Percentiles rank a stretch among this genome's conserved stretches.
Conservation (phyloP, 202 grass and related monocot genomes). For the Musa balbisiana region DNA sequence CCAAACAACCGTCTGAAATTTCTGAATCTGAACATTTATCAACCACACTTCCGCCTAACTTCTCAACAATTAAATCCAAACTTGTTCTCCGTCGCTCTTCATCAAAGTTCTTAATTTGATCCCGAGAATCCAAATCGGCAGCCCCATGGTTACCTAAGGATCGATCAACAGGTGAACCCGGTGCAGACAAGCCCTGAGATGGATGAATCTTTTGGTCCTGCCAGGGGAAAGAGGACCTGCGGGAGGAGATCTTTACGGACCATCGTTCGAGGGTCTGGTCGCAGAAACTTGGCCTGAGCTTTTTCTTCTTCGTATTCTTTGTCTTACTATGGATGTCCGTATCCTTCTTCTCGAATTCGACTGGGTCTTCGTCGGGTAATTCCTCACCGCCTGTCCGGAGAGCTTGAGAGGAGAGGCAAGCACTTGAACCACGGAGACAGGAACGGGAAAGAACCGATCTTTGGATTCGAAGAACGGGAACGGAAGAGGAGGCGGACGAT, state of each 20-base stretch:
- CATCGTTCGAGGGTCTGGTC: conserved; percentile 55
- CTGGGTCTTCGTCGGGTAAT: background rate
- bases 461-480: background rate
- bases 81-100: background rate
- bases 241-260: conserved; percentile 51
- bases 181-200: background rate
- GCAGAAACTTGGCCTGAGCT: conserved; percentile 57
- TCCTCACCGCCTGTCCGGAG: background rate
- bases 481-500: conserved; percentile 4
- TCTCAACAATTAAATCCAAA: conserved; percentile 20
- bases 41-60: background rate
- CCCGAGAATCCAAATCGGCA: background rate
- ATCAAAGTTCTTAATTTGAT: background rate
- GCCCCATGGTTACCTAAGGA: background rate
- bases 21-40: background rate
- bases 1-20: background rate
- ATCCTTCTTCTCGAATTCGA: background rate
- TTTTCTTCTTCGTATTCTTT: conserved; percentile 40
- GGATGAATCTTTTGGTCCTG: conserved; percentile 30
- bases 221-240: conserved; percentile 53
- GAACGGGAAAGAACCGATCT: background rate
- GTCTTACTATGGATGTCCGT: background rate
- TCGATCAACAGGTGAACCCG: background rate
- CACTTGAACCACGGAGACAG: background rate
- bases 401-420: background rate